Conservation (phyloP, 371 early-diverging fungal genomes). For the Phascolomyces articulosus region DNA sequence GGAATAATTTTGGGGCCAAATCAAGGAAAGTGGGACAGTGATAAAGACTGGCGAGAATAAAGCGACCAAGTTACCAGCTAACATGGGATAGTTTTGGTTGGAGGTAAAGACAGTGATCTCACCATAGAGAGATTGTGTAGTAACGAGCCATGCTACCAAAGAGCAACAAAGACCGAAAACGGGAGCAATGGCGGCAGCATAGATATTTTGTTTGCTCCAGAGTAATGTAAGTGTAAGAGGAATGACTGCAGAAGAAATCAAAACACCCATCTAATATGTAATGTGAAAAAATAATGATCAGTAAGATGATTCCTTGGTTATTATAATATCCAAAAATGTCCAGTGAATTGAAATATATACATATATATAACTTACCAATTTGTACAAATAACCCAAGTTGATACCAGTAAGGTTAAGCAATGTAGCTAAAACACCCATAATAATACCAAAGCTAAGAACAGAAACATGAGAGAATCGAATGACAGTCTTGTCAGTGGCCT, state of each 20-base stretch:
- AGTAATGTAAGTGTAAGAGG: conserved; percentile 66
- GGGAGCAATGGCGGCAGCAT: conserved; percentile 58
- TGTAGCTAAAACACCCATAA: conserved; percentile 69
- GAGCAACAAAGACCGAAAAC: conserved; percentile 57
- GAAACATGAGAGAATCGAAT: conserved; percentile 61
- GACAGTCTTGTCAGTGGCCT: conserved; percentile 59
- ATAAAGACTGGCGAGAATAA: conserved; percentile 32
- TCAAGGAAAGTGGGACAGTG: conserved; percentile 31
- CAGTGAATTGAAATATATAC: too few relatives aligned
- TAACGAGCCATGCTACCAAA: conserved; percentile 63
- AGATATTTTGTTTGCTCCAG: conserved; percentile 65
- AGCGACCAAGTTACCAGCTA: conserved; percentile 67
- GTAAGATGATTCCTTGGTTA: background rate
- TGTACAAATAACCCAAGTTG: conserved; percentile 67
- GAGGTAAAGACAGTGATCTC: conserved; percentile 59
- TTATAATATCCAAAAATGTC: too few relatives aligned
- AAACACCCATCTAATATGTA: conserved; percentile 60
- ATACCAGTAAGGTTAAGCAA: conserved; percentile 65
- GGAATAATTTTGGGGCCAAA: conserved; percentile 65
- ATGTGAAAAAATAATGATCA: background rate
- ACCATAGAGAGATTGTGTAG: conserved; percentile 56
- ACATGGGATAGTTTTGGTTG: conserved; percentile 68
- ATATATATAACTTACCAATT: conserved; percentile 36
- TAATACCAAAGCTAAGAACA: conserved; percentile 61
- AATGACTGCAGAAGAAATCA: conserved; percentile 66